phyloP scores from a whole-genome alignment of 768 basidiomycete genomes.

The Glaciozyma martinii region DNA sequence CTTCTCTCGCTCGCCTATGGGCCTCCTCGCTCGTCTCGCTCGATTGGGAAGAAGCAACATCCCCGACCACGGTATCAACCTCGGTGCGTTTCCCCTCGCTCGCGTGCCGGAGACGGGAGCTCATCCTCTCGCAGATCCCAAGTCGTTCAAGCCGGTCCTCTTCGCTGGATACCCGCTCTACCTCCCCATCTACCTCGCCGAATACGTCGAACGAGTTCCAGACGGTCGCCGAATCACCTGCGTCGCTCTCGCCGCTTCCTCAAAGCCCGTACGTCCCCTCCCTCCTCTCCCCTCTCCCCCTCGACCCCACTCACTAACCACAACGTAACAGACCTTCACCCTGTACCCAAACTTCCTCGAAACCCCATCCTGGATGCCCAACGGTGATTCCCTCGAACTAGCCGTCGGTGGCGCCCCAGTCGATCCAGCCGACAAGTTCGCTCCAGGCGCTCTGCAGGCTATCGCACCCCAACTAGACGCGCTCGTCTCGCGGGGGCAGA shows the following conservation, averaged over 20 bases:
- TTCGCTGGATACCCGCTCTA: not conserved
- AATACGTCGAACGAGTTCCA: not conserved
- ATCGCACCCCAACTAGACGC: no score
- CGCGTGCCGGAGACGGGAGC: not conserved
- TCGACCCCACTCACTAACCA: no score
- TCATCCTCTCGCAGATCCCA: not conserved
- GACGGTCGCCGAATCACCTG: not conserved
- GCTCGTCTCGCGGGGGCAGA: no score
- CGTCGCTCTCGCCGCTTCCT: not conserved
- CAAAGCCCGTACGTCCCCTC: not conserved
- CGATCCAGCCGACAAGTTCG: not conserved
- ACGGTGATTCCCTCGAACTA: not conserved
- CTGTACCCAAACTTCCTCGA: not conserved
- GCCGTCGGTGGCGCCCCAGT: not conserved
- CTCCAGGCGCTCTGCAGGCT: no score
- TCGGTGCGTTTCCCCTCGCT: not conserved
- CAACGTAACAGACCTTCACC: not conserved
- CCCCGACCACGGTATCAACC: not conserved
- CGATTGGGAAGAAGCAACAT: not conserved
- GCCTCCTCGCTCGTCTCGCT: not conserved
- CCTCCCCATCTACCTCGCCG: slow-evolving; percentile 1
- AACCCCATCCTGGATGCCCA: not conserved
- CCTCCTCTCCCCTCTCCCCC: not conserved
- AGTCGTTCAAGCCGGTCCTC: not conserved
- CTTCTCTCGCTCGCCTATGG: not conserved